Evolutionary conservation across 2,329 filamentous ascomycete species (phyloP), one percentile per base, ranked within the genome.

Genomic region (Colletotrichum tofieldiae): DNA sequence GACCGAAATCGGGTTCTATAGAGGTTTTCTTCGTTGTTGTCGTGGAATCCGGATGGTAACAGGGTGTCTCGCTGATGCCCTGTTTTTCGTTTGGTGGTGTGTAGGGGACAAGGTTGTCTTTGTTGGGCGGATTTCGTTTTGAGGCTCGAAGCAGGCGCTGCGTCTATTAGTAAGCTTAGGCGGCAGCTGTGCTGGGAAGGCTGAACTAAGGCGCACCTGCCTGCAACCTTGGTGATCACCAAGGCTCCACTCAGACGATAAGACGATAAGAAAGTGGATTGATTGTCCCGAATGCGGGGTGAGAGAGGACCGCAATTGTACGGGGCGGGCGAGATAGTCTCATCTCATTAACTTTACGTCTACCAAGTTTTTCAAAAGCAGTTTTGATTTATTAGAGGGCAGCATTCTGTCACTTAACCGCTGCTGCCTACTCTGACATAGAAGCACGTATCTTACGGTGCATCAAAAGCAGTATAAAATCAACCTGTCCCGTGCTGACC

Each of bases 81-180:
- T 67, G 76, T 76, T 77, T 75, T 74, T 75, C 76, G 55, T 73
- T 29, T 75, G 72, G 77, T 80, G 78, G 76, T 81, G 76, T 83
- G 81, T 80, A 82, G 75, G 79, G 80, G 80, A 76, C 76, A 82
- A 79, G 79, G 80, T 83, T 83, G 78, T 74, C 76, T 77, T 76
- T 73, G 76, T 77, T 67, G 65, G 75, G 76, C 78, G 75, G 77
- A 79, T 77, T 78, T 78, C 74, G 73, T 76, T 75, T 75, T 65
- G 67, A 75, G 73, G 58, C 37, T 76, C 67, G 54, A 71, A 73
- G 77, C 76, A 75, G 18, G 61, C 55, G 56, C 35, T n/a, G 20
- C 9, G 58, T 14, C 35, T n/a, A 75, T 74, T 74, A 75, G 74
- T 75, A 72, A 75, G 71, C 71, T 14, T n/a, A 63, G 58, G 56